phyloP scores from a whole-genome alignment of 495 filamentous ascomycete genomes.

The Coniosporium apollinis region DNA sequence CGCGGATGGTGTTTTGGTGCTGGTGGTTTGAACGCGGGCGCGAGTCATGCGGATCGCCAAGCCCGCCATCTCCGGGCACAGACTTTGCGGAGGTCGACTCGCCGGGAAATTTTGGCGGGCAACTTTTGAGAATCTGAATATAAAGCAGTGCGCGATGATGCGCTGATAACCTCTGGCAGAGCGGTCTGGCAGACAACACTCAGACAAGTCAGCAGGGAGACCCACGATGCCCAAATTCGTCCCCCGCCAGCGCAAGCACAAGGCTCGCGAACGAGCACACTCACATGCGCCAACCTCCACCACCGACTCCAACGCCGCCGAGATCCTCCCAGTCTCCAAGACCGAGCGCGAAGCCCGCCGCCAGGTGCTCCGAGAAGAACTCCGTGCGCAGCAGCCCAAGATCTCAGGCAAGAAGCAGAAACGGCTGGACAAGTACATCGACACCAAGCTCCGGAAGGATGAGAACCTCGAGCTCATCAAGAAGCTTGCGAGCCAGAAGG shows the following conservation, averaged over 20 bases:
- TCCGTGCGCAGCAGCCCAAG: conserved; percentile 42
- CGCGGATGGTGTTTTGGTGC: too few relatives aligned
- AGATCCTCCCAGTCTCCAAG: conserved; percentile 50
- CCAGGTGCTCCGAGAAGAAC: conserved; percentile 47
- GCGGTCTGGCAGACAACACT: too few relatives aligned
- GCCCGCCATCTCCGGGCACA: too few relatives aligned
- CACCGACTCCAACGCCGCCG: conserved; percentile 51
- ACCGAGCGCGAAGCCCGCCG: conserved; percentile 52
- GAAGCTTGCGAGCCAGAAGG: conserved; percentile 57
- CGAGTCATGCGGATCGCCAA: too few relatives aligned
- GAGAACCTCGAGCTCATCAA: conserved; percentile 74
- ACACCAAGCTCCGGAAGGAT: conserved; percentile 86
- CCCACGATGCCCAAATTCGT: conserved; percentile 56
- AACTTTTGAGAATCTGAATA: too few relatives aligned
- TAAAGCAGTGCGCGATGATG: too few relatives aligned
- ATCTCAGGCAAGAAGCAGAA: conserved; percentile 87
- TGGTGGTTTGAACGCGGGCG: too few relatives aligned
- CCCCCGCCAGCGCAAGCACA: conserved; percentile 68
- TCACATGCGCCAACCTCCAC: conserved; percentile 15
- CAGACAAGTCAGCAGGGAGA: too few relatives aligned
- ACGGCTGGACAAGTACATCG: conserved; percentile 92
- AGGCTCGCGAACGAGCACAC: conserved; percentile 36
- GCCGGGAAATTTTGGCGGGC: too few relatives aligned
- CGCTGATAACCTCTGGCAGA: too few relatives aligned
- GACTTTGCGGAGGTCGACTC: too few relatives aligned